Evolutionary conservation across 2,329 filamentous ascomycete species (phyloP), one percentile per base, ranked within the genome.

Genomic region (Xylariaceae sp.): DNA sequence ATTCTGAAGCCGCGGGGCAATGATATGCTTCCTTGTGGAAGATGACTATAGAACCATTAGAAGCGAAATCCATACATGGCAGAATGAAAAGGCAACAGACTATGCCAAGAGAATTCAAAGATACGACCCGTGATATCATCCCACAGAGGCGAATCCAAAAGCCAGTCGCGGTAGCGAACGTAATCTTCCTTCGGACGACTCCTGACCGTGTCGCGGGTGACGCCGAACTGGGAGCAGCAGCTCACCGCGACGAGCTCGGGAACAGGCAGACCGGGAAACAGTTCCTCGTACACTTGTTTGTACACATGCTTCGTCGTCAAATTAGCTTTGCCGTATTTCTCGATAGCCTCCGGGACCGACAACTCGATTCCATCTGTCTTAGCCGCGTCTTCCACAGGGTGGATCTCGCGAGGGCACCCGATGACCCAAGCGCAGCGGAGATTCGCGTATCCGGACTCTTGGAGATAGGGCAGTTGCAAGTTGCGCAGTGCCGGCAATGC

Each of bases 221-320:
- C 78, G 0, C 79, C 84, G 55, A 87, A 87, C 65, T 87, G 84
- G 16, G 82, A 81, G 66, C 83, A 87, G 63, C 83, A 87, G n/a
- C 81, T 74, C 5, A 78, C 76, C 2, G 75, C 81, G 9, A 86
- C 73, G 11, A 74, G 61, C 1, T 71, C 64, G 0, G 81, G 80
- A 4, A 81, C 71, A n/a, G 66, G 62, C 4, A 72, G 55, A 12
- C 63, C 67, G 2, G 71, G 73, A 31, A 76, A 66, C 1, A 78
- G 62, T 54, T 76, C 66, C 51, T 69, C 58, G 54, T 76, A 79
- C 6, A 73, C 70, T 33, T 61, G 57, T 59, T 71, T 72, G 60
- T 74, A 75, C 33, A 75, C 62, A 43, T 70, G 66, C 51, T 73
- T 73, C n/a, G 73, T 68, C 50, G 73, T 74, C 41, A 50, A 52